Evolutionary conservation across 2,329 filamentous ascomycete species (phyloP), one percentile per base, ranked within the genome.

Genomic region (Sclerotinia borealis): DNA sequence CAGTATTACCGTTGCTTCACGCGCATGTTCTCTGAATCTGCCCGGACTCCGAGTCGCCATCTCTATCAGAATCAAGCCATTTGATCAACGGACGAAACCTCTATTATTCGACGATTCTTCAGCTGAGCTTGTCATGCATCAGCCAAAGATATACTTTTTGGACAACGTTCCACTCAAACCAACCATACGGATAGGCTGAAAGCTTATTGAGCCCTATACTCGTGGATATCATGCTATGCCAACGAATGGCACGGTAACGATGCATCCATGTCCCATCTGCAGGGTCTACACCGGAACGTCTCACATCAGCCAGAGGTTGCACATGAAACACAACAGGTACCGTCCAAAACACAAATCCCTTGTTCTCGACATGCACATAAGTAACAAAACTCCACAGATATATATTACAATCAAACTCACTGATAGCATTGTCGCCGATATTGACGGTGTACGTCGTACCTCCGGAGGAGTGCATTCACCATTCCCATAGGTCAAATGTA

Each of bases 121-220:
- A 29, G 54, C 54, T 56, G 54, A 58, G 54, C 29, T 58, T 58
- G 54, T 58, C 54, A 45, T 58, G 54, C 39, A 36, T 43, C n/a
- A 45, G 29, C 54, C 15, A 34, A 25, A 5, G 36, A 58, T 58
- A 58, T 34, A 25, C 19, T 22, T 58, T 45, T 2, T 45, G 37
- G 39, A 7, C 10, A 56, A 34, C 13, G 19, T 34, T 25, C 54
- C 19, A 34, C 54, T 7, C 1, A n/a, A 45, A 34, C 39, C 54
- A 58, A 58, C 34, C 39, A 56, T 34, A 25, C 29, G 27, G 8
- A 56, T 17, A 34, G 29, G n/a, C n/a, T 19, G 5, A 34, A 45
- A 19, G 54, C 39, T 34, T 56, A 27, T 56, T 56, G 37, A 56
- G 29, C 39, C 39, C 29, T 56, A 36, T 25, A n/a, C n/a, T n/a